Conservation (phyloP, 441 rosid genomes). For the Dalechampia spathulata region DNA sequence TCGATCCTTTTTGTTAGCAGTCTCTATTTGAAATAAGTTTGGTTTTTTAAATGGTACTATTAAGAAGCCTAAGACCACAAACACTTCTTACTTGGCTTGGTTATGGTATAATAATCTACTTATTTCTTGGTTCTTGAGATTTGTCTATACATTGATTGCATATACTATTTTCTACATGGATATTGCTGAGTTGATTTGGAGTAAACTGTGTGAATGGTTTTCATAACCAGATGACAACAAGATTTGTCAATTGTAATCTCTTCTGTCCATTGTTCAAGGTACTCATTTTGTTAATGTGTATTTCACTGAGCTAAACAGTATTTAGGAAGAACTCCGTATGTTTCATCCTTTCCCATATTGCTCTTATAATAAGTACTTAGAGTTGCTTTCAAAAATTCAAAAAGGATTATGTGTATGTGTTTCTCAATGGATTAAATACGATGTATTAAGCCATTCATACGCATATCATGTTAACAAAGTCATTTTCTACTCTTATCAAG, state of each 20-base stretch:
- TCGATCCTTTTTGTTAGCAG: neutral
- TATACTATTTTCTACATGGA: neutral
- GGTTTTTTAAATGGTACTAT: neutral
- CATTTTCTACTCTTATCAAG: neutral
- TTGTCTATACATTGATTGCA: neutral
- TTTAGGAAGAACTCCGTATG: neutral
- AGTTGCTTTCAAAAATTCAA: neutral
- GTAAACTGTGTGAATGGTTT: neutral
- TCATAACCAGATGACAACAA: neutral
- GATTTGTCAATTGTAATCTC: neutral
- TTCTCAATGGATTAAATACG: neutral
- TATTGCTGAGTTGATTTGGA: neutral
- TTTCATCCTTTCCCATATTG: neutral
- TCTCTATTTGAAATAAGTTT: neutral
- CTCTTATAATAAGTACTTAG: neutral
- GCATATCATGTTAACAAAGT: neutral
- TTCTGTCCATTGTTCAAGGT: neutral
- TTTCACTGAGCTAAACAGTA: neutral
- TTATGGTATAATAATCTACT: neutral
- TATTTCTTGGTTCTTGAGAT: neutral
- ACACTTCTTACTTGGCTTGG: neutral
- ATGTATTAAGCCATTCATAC: neutral
- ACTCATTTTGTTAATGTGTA: neutral
- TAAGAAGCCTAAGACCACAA: neutral
- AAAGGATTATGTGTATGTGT: neutral